These are phyloP conservation scores for Raddia distichophylla DNA, from an alignment of 176 grass and related monocot genomes.

Conservation along the genomic window DNA sequence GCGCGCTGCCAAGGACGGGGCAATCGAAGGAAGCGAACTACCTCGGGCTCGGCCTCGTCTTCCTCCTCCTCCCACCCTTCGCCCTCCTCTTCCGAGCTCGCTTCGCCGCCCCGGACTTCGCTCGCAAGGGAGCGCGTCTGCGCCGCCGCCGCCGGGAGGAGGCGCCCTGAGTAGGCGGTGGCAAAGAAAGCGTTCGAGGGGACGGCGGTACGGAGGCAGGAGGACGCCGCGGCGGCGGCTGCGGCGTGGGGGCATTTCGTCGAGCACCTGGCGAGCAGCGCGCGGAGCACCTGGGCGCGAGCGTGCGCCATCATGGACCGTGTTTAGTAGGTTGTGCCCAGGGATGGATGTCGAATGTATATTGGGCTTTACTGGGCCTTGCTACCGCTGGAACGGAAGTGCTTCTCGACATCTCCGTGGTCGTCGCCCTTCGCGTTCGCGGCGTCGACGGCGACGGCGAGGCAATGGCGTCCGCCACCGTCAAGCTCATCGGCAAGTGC, in stretches of 20 bases:
- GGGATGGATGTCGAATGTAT: no score
- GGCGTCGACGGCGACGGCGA: neutral
- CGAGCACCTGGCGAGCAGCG: conserved; percentile 49
- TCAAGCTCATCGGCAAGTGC: conserved; percentile 86
- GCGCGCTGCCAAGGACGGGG: neutral
- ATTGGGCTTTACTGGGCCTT: neutral
- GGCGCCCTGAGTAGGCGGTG: no score
- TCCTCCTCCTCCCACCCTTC: conserved; percentile 71
- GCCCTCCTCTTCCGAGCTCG: neutral
- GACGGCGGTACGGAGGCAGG: neutral
- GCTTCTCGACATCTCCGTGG: no score
- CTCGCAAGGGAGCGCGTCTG: conserved; percentile 33
- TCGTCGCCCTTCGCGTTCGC: no score
- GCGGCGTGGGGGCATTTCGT: conserved; percentile 15
- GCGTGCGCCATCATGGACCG: conserved; percentile 12
- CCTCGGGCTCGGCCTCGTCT: conserved; percentile 52
- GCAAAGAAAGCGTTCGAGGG: neutral
- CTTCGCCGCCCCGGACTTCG: conserved; percentile 5
- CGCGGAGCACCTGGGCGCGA: conserved; percentile 27
- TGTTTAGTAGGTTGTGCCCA: neutral
- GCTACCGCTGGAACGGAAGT: no score
- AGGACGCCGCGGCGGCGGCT: neutral
- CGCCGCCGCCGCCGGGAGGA: neutral
- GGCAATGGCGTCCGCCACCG: conserved; percentile 57
- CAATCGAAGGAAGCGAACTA: conserved; percentile 19